Evolutionary conservation across 1,139 yeast species (phyloP).

Genomic region (Arxiozyma telluris): DNA sequence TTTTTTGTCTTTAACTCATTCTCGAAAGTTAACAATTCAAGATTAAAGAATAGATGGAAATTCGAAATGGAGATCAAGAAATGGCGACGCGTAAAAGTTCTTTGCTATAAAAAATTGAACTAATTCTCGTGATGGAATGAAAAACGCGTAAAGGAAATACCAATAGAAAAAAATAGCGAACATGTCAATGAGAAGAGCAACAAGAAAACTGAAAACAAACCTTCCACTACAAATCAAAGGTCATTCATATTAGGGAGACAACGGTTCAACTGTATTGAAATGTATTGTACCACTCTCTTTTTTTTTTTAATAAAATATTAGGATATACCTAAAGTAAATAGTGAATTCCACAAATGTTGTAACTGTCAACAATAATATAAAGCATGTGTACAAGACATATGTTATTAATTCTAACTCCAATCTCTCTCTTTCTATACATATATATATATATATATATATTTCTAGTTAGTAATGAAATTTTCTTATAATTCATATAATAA

Average conservation of each 20-base stretch:
- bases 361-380: too few species aligned
- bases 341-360: too few species aligned
- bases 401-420: too few species aligned
- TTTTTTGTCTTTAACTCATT: background rate
- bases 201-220: background rate
- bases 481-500: conserved; percentile 25
- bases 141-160: background rate
- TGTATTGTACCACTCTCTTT: background rate
- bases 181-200: background rate
- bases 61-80: background rate
- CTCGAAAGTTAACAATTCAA: background rate
- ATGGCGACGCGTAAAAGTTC: background rate
- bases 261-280: too few species aligned
- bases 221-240: background rate
- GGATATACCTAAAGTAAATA: too few species aligned
- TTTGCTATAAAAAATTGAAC: too few species aligned
- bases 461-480: background rate
- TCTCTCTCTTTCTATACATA: too few species aligned
- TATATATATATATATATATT: too few species aligned
- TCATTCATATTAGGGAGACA: too few species aligned
- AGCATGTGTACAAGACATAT: background rate
- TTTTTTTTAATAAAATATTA: too few species aligned
- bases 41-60: background rate
- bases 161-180: too few species aligned
- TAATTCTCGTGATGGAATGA: background rate